Evolutionary conservation across 2,329 filamentous ascomycete genomes (phyloP).

Genomic region (Tolypocladium tropicale): DNA sequence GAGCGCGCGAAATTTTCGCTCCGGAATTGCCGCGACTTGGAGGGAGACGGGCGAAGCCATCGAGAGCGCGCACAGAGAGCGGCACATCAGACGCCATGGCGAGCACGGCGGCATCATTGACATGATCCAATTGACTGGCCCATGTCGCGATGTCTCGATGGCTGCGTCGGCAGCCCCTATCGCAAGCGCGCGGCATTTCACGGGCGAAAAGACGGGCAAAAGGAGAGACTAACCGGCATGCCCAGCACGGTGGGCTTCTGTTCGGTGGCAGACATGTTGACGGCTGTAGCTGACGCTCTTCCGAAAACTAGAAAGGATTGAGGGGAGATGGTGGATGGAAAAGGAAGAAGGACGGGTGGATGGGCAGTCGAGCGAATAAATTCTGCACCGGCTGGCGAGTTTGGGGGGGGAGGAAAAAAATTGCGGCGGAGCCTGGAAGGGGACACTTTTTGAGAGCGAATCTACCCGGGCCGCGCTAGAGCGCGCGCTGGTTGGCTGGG

Average conservation of each 20-base stretch:
- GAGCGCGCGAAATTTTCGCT: constrained; percentile 7
- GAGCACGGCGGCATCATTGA: neutral
- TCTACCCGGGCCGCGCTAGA: constrained; percentile 36
- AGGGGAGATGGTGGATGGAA: constrained; percentile 48
- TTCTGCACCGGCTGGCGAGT: constrained; percentile 32
- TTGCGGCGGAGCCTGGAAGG: constrained; percentile 33
- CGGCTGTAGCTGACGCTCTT: constrained; percentile 26
- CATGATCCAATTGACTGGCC: constrained; percentile 10
- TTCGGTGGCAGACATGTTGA: constrained; percentile 45
- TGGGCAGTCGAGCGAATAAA: constrained; percentile 30
- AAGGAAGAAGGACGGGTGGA: constrained; percentile 31
- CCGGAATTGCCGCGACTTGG: neutral
- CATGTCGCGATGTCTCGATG: constrained; percentile 4
- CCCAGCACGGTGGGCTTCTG: constrained; percentile 51
- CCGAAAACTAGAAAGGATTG: constrained; percentile 40
- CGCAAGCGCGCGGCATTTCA: constrained; percentile 19
- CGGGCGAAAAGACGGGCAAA: constrained; percentile 5
- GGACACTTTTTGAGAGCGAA: constrained; percentile 42
- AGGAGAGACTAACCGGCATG: constrained; percentile 50
- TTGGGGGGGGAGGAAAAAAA: constrained; percentile 38
- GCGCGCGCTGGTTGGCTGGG: constrained; percentile 8
- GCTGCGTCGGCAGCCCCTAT: constrained; percentile 8
- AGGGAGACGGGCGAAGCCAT: neutral
- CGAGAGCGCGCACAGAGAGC: neutral
- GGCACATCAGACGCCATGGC: neutral